Evolutionary conservation across 2,329 filamentous ascomycete genomes (phyloP).

Genomic region (Rutstroemia sp.): DNA sequence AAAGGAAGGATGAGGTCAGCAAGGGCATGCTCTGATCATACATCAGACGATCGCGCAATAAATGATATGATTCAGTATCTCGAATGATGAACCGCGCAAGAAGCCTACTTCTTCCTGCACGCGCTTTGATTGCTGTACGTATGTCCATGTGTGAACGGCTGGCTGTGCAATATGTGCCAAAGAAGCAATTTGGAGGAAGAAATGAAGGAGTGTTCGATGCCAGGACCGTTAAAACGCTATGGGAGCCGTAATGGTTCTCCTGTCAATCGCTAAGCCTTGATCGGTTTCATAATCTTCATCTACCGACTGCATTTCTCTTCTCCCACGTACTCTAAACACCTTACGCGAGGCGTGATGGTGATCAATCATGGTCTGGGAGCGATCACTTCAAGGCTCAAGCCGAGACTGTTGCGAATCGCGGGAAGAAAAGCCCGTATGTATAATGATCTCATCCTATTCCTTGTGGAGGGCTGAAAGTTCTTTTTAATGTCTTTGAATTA

Average conservation of each 20-base stretch:
- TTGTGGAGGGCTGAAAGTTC: too few relatives aligned
- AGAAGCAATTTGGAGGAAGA: slow-evolving; percentile 14
- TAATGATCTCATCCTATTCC: not conserved
- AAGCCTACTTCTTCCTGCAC: not conserved
- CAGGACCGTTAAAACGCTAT: slow-evolving; percentile 1
- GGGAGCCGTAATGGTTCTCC: slow-evolving; percentile 6
- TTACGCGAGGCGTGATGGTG: not conserved
- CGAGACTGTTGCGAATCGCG: not conserved
- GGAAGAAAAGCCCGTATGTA: not conserved
- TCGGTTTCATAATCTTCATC: slow-evolving; percentile 15
- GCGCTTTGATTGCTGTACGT: not conserved
- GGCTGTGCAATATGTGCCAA: not conserved
- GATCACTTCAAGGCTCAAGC: not conserved
- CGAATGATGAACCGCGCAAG: not conserved
- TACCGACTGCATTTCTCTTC: not conserved
- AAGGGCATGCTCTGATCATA: slow-evolving; percentile 76
- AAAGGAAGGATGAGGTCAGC: slow-evolving; percentile 79
- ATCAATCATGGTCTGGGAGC: not conserved
- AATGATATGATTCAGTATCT: slow-evolving; percentile 9
- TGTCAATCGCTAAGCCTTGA: slow-evolving; percentile 22
- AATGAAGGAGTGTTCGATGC: slow-evolving; percentile 3
- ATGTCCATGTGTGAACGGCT: not conserved
- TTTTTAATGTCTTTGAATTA: not conserved
- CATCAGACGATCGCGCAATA: slow-evolving; percentile 16
- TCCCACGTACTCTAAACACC: not conserved